Evolutionary conservation across 2,329 filamentous ascomycete species (phyloP), one percentile per base, ranked within the genome.

Genomic region (Microcyclosporella mali): DNA sequence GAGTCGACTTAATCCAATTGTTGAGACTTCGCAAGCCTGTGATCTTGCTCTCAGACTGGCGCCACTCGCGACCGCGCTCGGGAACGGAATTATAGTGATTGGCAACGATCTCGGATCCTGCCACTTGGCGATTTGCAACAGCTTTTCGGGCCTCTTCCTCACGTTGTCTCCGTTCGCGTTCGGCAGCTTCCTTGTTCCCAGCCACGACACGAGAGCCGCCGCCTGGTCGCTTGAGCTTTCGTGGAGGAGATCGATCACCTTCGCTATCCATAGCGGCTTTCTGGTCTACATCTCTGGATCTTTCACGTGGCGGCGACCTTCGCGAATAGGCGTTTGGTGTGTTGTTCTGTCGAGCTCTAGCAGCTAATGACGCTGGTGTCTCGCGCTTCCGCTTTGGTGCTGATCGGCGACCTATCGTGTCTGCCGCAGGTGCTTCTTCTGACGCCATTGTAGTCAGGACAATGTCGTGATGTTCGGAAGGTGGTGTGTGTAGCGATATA

Each of bases 1-100:
- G 79, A 37, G 86, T 90, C 61, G 88, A 95, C 73, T 98, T 98
- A 68, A 98, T 79, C 92, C 92, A 98, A 66, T 98, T 98, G 70
- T 98, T 98, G 73, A 95, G 92, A 54, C 85, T 87, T 40, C 92
- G 81, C 40, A 98, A 71, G 1, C 92, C 92, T 69, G 94, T 95
- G 71, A 98, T 98, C 58, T 86, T 84, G 65, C 86, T 94, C 59
- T 94, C 88, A 6, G 88, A 94, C 63, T 85, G 88, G 37, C 92
- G 81, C 90, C 92, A 98, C 59, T 95, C 88, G 41, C 90, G 81
- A 10, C 92, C 92, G 21, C 89, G 80, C 70, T 98, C 85, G 0
- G 90, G 90, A 0, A 97, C 90, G 29, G 85, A 83, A 66, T 98
- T 98, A 74, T 98, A 98, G 66, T 95, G 90, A 53, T 94, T 83